phyloP scores from a whole-genome alignment of 805 yeast genomes.

The Phaffomyces thermotolerans region DNA sequence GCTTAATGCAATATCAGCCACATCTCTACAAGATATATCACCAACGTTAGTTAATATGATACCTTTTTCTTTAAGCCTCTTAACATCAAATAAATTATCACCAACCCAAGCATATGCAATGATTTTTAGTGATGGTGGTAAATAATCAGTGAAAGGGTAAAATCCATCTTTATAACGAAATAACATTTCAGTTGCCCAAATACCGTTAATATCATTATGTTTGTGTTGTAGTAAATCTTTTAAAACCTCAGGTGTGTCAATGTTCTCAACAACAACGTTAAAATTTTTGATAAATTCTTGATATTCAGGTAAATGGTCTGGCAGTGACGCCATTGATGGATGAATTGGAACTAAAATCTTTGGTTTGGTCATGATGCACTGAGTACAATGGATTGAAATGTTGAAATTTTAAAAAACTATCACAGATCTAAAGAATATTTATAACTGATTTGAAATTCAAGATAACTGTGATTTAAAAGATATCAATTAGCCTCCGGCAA shows the following conservation, averaged over 20 bases:
- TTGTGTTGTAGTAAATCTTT: constrained; percentile 31
- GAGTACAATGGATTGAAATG: too few species aligned
- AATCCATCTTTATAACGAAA: constrained; percentile 36
- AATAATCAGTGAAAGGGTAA: constrained; percentile 32
- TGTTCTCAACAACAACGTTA: constrained; percentile 30
- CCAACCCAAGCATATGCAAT: constrained; percentile 57
- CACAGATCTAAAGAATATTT: too few species aligned
- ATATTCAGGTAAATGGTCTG: constrained; percentile 40
- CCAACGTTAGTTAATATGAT: constrained; percentile 58
- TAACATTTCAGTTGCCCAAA: constrained; percentile 51
- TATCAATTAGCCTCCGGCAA: too few species aligned
- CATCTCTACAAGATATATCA: constrained; percentile 53
- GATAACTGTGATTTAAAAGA: too few species aligned
- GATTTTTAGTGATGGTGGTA: constrained; percentile 41
- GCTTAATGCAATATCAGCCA: constrained; percentile 63
- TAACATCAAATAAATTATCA: constrained; percentile 43
- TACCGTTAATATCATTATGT: constrained; percentile 37
- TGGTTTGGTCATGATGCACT: constrained; percentile 9
- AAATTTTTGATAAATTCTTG: constrained; percentile 32
- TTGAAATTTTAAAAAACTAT: too few species aligned
- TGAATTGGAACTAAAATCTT: constrained; percentile 12
- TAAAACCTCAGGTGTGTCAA: constrained; percentile 37
- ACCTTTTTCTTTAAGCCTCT: constrained; percentile 35
- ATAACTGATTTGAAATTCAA: too few species aligned
- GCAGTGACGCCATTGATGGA: constrained; percentile 35